Conservation (phyloP, 352 stramenopile genomes). For the Pilasporangium apinafurcum region DNA sequence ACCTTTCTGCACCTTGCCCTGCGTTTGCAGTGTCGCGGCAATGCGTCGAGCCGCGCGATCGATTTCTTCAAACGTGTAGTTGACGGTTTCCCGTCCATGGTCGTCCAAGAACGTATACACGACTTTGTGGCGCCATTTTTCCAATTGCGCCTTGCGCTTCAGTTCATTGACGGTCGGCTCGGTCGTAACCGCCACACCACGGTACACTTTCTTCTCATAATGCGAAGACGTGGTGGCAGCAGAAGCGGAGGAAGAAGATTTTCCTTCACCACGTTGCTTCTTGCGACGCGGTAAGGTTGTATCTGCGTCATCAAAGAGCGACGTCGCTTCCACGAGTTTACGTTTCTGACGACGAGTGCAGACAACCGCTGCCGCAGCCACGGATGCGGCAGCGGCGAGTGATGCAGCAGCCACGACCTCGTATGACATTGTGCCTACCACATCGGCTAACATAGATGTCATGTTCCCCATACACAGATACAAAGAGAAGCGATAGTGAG, state of each 20-base stretch:
- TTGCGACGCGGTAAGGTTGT: constrained; percentile 13
- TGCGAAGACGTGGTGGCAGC: background rate
- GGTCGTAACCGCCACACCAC: constrained; percentile 16
- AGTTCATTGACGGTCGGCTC: constrained; percentile 43
- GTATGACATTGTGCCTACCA: constrained; percentile 29
- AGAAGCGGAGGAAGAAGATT: background rate
- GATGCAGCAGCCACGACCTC: constrained; percentile 45
- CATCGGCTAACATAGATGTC: constrained; percentile 22
- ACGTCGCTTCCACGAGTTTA: constrained; percentile 5
- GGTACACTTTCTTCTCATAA: background rate
- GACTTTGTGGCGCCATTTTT: constrained; percentile 53
- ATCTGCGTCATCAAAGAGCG: background rate
- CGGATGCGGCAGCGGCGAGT: constrained; percentile 29
- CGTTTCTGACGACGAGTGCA: constrained; percentile 18
- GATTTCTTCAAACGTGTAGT: constrained; percentile 67
- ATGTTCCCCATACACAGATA: constrained; percentile 7
- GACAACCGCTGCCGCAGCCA: constrained; percentile 21
- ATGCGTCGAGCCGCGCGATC: constrained; percentile 56
- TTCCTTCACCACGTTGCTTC: constrained; percentile 20
- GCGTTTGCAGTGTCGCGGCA: constrained; percentile 46
- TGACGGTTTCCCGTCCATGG: constrained; percentile 47
- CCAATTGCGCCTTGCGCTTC: constrained; percentile 25
- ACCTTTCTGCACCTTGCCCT: constrained; percentile 39
- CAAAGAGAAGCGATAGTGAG: background rate
- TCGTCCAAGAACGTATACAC: constrained; percentile 84